Base-by-base conservation (phyloP, 768 basidiomycete species). In the Rhizopogon roseolus region DNA sequence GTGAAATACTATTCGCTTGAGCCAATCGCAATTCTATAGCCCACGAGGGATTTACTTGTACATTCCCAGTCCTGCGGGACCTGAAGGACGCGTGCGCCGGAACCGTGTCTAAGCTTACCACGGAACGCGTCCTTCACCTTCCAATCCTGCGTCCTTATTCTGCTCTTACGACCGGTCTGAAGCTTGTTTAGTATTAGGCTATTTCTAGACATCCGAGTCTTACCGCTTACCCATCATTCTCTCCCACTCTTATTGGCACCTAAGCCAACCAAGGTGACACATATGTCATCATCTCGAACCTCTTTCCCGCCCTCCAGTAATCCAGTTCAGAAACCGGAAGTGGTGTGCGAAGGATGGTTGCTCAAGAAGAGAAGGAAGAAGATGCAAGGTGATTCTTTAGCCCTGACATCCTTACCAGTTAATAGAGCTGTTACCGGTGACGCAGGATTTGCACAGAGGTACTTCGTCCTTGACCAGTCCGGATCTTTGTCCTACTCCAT, bases 291-390 rank as follows among this genome's bases (percentile, higher is more conserved):
- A 51, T 48, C 60, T 52, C 55, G 50, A 34, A 32, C 45, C 4
- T 41, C 49, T 34, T 44, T 54, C 42, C 59, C 53, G 40, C 39
- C 53, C 22, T 34, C 50, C 37, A 19, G 56, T 50, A 39, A 25
- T 39, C 45, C 54, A 28, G 51, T 49, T 25, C 56, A 66, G 25
- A 48, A 16, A 4, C 17, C 46, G 13, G 62, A 60, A 29, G 63
- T 82, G 48, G 57, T 87, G 4, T 76, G 71, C 49, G 78, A 88
- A 61, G 90, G 90, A 72, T 93, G 89, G 89, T 71, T 92, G 5
- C 75, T 93, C 56, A 93, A 93, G 74, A 93, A 93, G 71, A 76
- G 90, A 60, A 75, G 90, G 58, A 91, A 90, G 77, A 90, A 82
- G 73, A 85, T 92, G 86, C 91, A 93, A 75, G 90, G 90, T 85